Evolutionary conservation across 768 basidiomycete species (phyloP), one percentile per base, ranked within the genome.

Genomic region (Rhodotorula taiwanensis): DNA sequence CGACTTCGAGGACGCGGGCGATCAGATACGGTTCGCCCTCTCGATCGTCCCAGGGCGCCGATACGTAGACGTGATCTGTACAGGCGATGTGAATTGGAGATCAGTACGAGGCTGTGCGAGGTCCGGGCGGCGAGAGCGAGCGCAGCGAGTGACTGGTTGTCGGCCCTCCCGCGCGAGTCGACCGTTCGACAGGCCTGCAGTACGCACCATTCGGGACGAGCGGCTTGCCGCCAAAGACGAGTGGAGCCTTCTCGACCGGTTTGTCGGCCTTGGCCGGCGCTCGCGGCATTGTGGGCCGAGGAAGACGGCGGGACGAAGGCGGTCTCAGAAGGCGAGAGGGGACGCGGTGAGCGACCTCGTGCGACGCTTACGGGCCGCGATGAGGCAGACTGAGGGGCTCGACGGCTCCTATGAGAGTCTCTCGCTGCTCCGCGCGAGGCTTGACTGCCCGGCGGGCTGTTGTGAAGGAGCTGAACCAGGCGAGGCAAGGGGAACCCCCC

Each of bases 1-100:
- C 80, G 73, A 97, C 92, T 77, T 93, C 89, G 86, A 99, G 94
- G 78, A 99, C 89, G 71, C 94, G 85, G 52, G 88, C 93, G 62
- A 99, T 84, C 47, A 88, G 88, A 77, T 95, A 98, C 61, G 95
- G 93, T 64, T 91, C 70, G 72, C 90, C 89, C 74, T 95, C 92
- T 65, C 93, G 84, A 64, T 87, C 81, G 60, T 85, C 83, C 91
- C 91, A 97, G 65, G 85, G 87, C 34, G 91, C 88, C 36, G 93
- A 91, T 78, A 90, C 90, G 75, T 95, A 98, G 71, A 97, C 93
- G 79, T 97, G 92, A 77, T 97, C 94, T 95, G 64, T 42, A 23
- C 18, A 39, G 47, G 31, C 25, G 48, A 11, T 21, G 36, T 34
- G 54, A 43, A 28, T 25, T 5, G 15, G 16, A 18, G 48, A 45